Percentiles rank a stretch among this genome's conserved stretches.
Conservation (phyloP, 176 grass and related monocot genomes). For the Lolium multiflorum region DNA sequence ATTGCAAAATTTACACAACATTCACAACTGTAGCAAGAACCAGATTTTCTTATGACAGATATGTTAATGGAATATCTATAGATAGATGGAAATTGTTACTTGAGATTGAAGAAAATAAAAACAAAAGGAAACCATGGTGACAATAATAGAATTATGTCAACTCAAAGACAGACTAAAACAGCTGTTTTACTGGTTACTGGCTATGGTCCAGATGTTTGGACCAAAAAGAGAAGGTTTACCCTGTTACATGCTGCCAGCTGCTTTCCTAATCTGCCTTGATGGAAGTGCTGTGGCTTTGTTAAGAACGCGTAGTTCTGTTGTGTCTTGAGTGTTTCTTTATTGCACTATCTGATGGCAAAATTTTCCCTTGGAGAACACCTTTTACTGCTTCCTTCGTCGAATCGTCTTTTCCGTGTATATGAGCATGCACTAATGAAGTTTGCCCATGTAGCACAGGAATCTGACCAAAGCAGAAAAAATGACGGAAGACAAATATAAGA, state of each 20-base stretch:
- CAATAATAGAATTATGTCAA: constrained; percentile 11
- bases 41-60: neutral
- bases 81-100: neutral
- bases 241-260: neutral
- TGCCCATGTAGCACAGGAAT: constrained; percentile 11
- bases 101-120: neutral
- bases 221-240: neutral
- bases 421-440: constrained; percentile 2
- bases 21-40: no score
- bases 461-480: neutral
- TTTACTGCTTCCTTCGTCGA: neutral
- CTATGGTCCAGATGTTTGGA: neutral
- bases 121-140: neutral
- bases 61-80: neutral
- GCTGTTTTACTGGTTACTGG: neutral
- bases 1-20: no score
- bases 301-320: neutral
- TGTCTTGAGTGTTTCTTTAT: neutral
- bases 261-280: neutral
- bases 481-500: neutral
- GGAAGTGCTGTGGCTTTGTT: neutral
- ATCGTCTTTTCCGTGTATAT: neutral
- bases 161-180: neutral
- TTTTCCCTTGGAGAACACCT: neutral
- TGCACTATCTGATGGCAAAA: neutral